These are phyloP conservation scores for Ascomycota sp. DNA, from an alignment of 2,329 filamentous ascomycete genomes.

Conservation along the genomic window DNA sequence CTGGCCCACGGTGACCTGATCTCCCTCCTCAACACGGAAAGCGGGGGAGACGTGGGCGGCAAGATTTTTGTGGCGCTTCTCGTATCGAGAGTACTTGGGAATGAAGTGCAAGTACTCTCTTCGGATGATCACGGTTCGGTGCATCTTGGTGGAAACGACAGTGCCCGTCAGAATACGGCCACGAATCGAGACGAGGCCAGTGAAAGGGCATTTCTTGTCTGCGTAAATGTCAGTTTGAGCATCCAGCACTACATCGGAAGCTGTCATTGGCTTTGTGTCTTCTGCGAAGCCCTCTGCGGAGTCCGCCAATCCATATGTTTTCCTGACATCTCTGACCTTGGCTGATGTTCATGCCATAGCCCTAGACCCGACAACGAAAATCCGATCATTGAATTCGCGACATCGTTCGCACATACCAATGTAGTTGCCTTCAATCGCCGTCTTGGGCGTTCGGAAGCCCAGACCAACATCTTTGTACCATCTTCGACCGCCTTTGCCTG, in stretches of 20 bases:
- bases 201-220: constrained; percentile 99
- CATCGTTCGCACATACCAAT: constrained; percentile 59
- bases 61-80: constrained; percentile 99
- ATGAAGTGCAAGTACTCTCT: constrained; percentile 99
- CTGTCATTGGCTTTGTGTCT: too few species aligned
- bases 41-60: constrained; percentile 96
- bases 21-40: constrained; percentile 99
- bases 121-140: constrained; percentile 98
- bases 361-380: neutral
- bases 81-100: constrained; percentile 98
- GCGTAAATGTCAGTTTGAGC: constrained; percentile 5
- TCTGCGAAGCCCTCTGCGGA: too few species aligned
- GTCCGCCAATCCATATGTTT: neutral
- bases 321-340: neutral
- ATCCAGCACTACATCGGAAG: too few species aligned
- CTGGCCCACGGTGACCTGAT: constrained; percentile 98
- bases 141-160: constrained; percentile 99
- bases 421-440: constrained; percentile 95
- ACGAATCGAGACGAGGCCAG: constrained; percentile 96
- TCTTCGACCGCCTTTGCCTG: constrained; percentile 84
- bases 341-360: neutral
- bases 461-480: constrained; percentile 98
- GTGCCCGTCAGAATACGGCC: constrained; percentile 99
- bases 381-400: neutral
- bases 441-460: constrained; percentile 97